These are phyloP conservation scores for Taphrina confusa DNA, from an alignment of 1,139 yeast genomes.

Conservation along the genomic window DNA sequence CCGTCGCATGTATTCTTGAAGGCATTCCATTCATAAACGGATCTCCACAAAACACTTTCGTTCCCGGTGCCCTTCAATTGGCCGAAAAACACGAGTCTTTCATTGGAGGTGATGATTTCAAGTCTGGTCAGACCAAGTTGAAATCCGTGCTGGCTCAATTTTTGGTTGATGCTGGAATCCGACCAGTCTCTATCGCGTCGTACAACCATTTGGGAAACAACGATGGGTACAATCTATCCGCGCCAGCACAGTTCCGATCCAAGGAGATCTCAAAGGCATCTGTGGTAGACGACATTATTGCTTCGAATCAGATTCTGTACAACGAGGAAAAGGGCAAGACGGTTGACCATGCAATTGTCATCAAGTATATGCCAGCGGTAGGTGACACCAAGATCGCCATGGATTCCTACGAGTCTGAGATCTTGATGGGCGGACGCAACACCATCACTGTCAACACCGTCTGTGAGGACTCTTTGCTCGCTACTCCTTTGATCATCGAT, in stretches of 20 bases:
- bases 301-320: constrained; percentile 81
- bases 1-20: constrained; percentile 88
- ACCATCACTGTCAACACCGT: constrained; percentile 91
- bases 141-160: constrained; percentile 95
- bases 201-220: constrained; percentile 96
- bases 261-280: constrained; percentile 93
- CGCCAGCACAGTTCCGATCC: constrained; percentile 91
- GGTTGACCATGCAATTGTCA: constrained; percentile 93
- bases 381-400: constrained; percentile 97
- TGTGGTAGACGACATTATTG: constrained; percentile 92
- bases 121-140: constrained; percentile 93
- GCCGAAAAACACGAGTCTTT: constrained; percentile 76
- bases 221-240: constrained; percentile 88
- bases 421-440: constrained; percentile 97
- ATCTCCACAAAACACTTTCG: constrained; percentile 96
- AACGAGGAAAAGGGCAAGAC: constrained; percentile 74
- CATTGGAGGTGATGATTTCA: constrained; percentile 97
- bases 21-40: constrained; percentile 89
- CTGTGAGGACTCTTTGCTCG: constrained; percentile 92
- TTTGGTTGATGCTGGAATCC: constrained; percentile 95
- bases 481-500: constrained; percentile 92
- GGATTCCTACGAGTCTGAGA: constrained; percentile 96
- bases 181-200: constrained; percentile 89
- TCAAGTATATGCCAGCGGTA: constrained; percentile 90
- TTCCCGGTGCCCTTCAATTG: constrained; percentile 88